Evolutionary conservation across 179 eudicot genomes (phyloP), one percentile per base, ranked within the genome.

Genomic region (Drosera spatulata): DNA sequence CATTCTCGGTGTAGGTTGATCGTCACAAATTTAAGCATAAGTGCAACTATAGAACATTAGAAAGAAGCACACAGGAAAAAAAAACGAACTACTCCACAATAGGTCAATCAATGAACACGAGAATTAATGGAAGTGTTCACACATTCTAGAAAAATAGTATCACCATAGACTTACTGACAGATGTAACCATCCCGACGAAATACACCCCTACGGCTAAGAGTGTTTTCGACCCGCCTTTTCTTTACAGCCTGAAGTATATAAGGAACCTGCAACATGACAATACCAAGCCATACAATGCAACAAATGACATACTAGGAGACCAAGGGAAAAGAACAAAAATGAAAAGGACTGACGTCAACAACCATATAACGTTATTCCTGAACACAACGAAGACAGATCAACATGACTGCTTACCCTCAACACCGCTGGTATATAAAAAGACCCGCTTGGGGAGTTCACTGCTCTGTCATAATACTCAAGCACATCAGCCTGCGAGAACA

Each of bases 371-470:
- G 39, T 45, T 39, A 33, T 51, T 52, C 44, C 33, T 22, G 33
- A 22, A 22, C 33, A 22, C 33, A 22, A 22, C 33, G 33, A 22
- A 22, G 33, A 22, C 33, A 10, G 13, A 2, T 37, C 40, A 37
- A 47, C 41, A 4, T 68, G 53, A 60, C 62, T 50, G 44, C 73
- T 61, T 82, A 93, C 99, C 89, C 96, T 83, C 68, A 93, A 66
- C 38, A 93, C 99, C 41, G 99, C 99, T 71, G 99, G 99, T 66
- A 93, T 93, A 66, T 93, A 82, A 66, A 79, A 93, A 59, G 95
- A 88, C 45, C 99, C 99, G 60, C 83, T 78, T 13, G 96, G 77
- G 58, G 99, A 88, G 68, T 80, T 86, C 7, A 93, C 87, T 59
- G 90, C 81, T 69, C 86, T 96, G 73, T 86, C 90, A 64, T 93